phyloP scores from a whole-genome alignment of 2,329 filamentous ascomycete genomes.

The Emmonsiellopsis sp. region DNA sequence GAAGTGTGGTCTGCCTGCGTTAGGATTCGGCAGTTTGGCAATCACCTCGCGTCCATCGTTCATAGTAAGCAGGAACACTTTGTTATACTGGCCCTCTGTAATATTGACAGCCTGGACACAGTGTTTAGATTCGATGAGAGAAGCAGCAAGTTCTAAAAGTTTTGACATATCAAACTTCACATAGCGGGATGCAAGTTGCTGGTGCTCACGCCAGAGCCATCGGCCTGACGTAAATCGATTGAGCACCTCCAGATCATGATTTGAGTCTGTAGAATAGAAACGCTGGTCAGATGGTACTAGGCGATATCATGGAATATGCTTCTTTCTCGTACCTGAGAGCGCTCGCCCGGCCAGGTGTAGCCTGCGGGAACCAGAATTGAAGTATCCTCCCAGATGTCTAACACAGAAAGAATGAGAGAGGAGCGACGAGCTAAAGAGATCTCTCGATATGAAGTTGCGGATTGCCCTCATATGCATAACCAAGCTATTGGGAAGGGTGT shows the following conservation, averaged over 20 bases:
- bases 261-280: constrained; percentile 9
- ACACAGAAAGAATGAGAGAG: background rate
- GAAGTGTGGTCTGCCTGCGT: constrained; percentile 1
- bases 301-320: background rate
- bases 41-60: constrained; percentile 7
- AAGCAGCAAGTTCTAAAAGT: constrained; percentile 24
- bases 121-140: constrained; percentile 19
- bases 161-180: constrained; percentile 23
- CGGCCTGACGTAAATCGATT: constrained; percentile 20
- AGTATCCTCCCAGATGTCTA: background rate
- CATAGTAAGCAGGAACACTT: constrained; percentile 22
- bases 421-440: background rate
- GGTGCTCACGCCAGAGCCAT: constrained; percentile 27
- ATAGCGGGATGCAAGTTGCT: constrained; percentile 22
- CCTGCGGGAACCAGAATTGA: background rate
- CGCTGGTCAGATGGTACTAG: background rate
- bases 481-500: too few species aligned
- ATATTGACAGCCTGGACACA: constrained; percentile 25
- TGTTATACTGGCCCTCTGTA: constrained; percentile 20
- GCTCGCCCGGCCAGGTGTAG: background rate
- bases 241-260: constrained; percentile 11
- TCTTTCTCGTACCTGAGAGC: background rate
- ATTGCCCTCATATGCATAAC: background rate
- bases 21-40: constrained; percentile 8
- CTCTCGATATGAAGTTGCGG: background rate